Evolutionary conservation across 1,284 basidiomycete genomes (phyloP), one percentile per base, ranked within the genome.

Genomic region (Puccinia novopanici): DNA sequence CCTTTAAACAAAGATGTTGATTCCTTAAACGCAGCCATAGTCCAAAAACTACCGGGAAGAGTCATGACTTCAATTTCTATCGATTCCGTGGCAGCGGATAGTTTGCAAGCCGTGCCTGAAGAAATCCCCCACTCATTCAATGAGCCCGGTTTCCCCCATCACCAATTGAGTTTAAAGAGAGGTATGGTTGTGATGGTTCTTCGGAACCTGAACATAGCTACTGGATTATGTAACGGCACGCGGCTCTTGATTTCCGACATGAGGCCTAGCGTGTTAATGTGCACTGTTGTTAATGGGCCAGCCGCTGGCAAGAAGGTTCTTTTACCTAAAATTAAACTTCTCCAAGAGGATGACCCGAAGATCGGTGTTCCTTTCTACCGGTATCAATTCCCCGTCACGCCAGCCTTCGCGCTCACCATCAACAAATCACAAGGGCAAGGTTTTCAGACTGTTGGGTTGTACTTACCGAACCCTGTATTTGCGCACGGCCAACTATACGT

Each of bases 91-190:
- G 59, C 63, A 24, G 24, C 42, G 9, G 59, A 75, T 30, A 15
- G 12, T 6, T 13, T 27, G 1, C 3, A 50, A n/a, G 15, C 30
- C 0, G 13, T 75, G 0, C 34, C 54, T 3, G 72, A 75, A 40
- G 72, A 75, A 48, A n/a, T n/a, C n/a, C n/a, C n/a, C n/a, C n/a
- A n/a, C n/a, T 37, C 27, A 5, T 61, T 75, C 4, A 57, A 75
- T 55, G 24, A 30, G 15, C 15, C 30, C 2, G 72, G 72, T 2
- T 55, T 77, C 48, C 50, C 75, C 1, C 19, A 37, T 2, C 75
- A 77, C 24, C 6, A 22, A 1, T n/a, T 77, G 2, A 1, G 10
- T 27, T 19, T 76, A 1, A 76, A 76, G 30, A 54, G 30, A 6
- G 61, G 61, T 9, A 19, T 52, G 24, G 24, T 34, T 3, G 24